Percentiles rank a stretch among this genome's conserved stretches.
phyloP scores from a whole-genome alignment of 768 basidiomycete genomes.

The Udeniomyces megalosporus region DNA sequence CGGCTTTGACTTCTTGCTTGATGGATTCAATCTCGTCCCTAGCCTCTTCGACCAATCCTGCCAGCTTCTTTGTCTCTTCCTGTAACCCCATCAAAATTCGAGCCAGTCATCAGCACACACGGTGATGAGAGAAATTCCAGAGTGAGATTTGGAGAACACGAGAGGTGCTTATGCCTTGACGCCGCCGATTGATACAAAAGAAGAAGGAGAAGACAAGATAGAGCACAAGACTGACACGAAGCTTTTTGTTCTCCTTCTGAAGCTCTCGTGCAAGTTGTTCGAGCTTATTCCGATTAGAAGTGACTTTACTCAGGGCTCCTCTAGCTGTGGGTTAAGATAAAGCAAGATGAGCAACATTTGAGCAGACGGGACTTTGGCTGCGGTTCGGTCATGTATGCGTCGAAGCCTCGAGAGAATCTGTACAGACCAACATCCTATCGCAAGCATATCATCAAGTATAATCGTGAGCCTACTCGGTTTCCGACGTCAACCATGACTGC shows the following conservation, averaged over 20 bases:
- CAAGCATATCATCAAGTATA: too few species aligned
- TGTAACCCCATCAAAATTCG: too few species aligned
- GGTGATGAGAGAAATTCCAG: too few species aligned
- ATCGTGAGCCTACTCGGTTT: too few species aligned
- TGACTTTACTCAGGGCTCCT: constrained; percentile 67
- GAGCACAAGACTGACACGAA: neutral
- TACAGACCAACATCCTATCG: constrained; percentile 15
- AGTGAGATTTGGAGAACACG: too few species aligned
- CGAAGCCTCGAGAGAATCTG: too few species aligned
- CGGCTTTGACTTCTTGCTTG: constrained; percentile 45
- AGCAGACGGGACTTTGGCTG: too few species aligned
- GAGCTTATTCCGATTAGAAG: constrained; percentile 76
- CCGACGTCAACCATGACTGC: too few species aligned
- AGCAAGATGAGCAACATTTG: too few species aligned
- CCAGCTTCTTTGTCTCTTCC: constrained; percentile 72
- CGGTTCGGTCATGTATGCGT: too few species aligned
- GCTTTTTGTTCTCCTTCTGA: constrained; percentile 48
- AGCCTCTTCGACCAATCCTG: constrained; percentile 39
- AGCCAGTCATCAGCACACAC: too few species aligned
- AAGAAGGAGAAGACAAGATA: neutral
- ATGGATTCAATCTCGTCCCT: constrained; percentile 5
- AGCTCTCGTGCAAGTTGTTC: constrained; percentile 76
- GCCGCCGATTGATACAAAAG: neutral
- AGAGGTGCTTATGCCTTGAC: too few species aligned
- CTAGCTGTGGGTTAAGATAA: constrained; percentile 43